Conservation (phyloP, 192 early-diverging fungal species). For the Chytriomyces sp. region DNA sequence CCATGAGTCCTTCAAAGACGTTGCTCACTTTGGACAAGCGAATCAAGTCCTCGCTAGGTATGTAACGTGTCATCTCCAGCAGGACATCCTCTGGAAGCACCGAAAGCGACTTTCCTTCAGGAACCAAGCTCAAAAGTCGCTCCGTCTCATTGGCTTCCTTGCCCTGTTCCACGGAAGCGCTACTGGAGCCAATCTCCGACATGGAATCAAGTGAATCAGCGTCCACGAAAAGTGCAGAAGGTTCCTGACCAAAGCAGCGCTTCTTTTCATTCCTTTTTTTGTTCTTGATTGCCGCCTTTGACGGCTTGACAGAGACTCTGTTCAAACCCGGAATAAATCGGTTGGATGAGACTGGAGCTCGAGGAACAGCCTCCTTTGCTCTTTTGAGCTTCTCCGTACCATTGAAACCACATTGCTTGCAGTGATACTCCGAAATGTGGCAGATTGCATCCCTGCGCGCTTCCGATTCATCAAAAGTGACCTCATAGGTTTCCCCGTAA, state of each 20-base stretch:
- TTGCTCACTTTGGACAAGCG: background rate
- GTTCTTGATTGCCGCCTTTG: too few species aligned
- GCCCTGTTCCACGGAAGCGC: too few species aligned
- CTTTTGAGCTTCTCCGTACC: background rate
- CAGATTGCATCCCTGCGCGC: background rate
- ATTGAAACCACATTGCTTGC: slow-evolving; percentile 22
- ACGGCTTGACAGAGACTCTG: too few species aligned
- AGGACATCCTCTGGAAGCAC: slow-evolving; percentile 13
- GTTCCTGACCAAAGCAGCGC: too few species aligned
- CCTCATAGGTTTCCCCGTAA: background rate
- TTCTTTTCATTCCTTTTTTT: too few species aligned
- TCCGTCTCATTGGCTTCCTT: too few species aligned
- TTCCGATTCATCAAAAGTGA: background rate
- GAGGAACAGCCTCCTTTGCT: too few species aligned
- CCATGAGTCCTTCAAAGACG: slow-evolving; percentile 1
- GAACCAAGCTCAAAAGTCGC: background rate
- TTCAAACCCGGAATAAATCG: too few species aligned
- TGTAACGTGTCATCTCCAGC: slow-evolving; percentile 19
- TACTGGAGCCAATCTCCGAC: too few species aligned
- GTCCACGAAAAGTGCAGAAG: too few species aligned
- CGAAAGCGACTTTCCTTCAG: background rate
- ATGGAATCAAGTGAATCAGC: too few species aligned
- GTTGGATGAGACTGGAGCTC: too few species aligned
- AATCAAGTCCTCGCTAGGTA: slow-evolving; percentile 17
- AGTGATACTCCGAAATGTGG: background rate